Base-by-base conservation (phyloP, 2,329 filamentous ascomycete genomes). In the Diaporthe caulivora region DNA sequence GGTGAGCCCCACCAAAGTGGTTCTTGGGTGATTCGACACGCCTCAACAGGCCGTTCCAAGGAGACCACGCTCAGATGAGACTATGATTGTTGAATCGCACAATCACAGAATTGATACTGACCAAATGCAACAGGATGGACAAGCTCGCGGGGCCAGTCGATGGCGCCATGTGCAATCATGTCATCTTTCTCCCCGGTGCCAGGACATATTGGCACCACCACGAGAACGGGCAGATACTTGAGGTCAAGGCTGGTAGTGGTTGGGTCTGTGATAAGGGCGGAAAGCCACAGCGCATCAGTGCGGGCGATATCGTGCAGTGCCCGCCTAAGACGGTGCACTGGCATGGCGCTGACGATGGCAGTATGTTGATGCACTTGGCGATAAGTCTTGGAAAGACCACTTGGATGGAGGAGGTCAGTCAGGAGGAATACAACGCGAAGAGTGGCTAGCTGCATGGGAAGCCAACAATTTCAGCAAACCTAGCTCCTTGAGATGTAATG, bases 201-300 rank as follows among this genome's bases (percentile, higher is more conserved):
- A 81, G 84, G 26, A 86, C 84, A 7, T 79, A 84, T 77, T 86
- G 85, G 85, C 84, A 86, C 77, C 82, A 79, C 1, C 85, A 86
- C 75, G 83, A 84, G 65, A 78, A 81, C n/a, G 85, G 84, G 4
- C 85, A 86, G 76, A 77, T 86, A 42, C 77, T 86, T 44, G 79
- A 81, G 40, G 84, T 86, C 2, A 78, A 82, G 21, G 79, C 82
- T 3, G 84, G 84, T 0, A 78, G 78, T 10, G 84, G 84, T 10
- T 82, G 85, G 79, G 80, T 86, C 29, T 86, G 85, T 73, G 83
- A 85, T 29, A 81, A 81, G 49, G 84, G 84, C 1, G 79, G 80
- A 29, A 76, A 78, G 64, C 82, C 83, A 3, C 75, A 78, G 68
- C 76, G 79, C 21, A 76, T 86, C 70, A 78, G 80, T 60, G 81